Evolutionary conservation across 148 eudicot genomes (phyloP), one percentile per base, ranked within the genome.

Genomic region (Dianthus caryophyllus): DNA sequence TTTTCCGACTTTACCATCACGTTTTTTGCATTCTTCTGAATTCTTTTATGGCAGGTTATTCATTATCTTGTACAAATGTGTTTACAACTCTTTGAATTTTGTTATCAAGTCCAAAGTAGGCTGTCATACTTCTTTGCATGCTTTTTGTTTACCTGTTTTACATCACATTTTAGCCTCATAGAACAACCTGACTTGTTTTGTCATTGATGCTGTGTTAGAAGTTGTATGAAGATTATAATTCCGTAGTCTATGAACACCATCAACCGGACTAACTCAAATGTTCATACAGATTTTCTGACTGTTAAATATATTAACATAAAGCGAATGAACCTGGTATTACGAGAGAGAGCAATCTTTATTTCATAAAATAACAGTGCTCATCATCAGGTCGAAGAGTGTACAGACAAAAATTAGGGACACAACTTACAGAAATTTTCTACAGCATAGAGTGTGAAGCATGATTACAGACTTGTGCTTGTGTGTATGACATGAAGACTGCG

Each of bases 1-100:
- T 27, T 33, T 61, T 41, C 65, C 39, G n/a, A n/a, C n/a, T n/a
- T n/a, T n/a, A 33, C 7, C 38, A 6, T 58, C 62, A 61, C 5
- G 49, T 61, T 29, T 21, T 39, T 41, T 61, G 65, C 65, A 61
- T 61, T 61, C 9, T 38, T 39, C 31, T 20, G 12, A 61, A 12
- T 61, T 39, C 27, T 61, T 38, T 41, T 11, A 17, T 12, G n/a
- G 17, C 41, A 58, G 22, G 36, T 5, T 36, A 27, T 30, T 58
- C 25, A 27, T 26, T 25, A 55, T 14, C 36, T 55, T 26, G 25
- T 6, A 26, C 3, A 55, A 13, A 26, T 55, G 5, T 55, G 13
- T 5, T 24, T 26, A 55, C 33, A 36, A 5, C 6, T 21, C 48
- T 39, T 41, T 21, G 21, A 38, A 39, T 39, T 39, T 26, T 12